Conservation (phyloP, 108 stramenopile genomes). For the Conticribra weissflogii region DNA sequence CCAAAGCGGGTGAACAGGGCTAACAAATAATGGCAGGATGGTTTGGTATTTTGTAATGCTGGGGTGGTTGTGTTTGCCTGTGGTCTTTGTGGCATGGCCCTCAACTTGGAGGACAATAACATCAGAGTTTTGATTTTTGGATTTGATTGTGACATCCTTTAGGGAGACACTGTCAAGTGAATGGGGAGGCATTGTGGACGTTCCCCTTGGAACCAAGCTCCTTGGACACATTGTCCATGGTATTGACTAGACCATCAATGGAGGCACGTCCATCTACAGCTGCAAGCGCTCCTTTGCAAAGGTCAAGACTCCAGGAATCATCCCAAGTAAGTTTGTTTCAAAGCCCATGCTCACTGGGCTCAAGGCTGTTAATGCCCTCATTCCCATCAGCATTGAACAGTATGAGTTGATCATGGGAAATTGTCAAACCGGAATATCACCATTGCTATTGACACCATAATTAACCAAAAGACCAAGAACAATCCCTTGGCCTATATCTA, state of each 20-base stretch:
- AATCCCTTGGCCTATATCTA: conserved; percentile 99
- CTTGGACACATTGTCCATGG: conserved; percentile 99
- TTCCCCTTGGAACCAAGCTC: conserved; percentile 96
- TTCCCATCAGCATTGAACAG: conserved; percentile 99
- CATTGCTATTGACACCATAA: conserved; percentile 99
- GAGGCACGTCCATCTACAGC: conserved; percentile 91
- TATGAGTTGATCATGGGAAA: conserved; percentile 97
- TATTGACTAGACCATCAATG: conserved; percentile 97
- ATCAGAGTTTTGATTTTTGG: conserved; percentile 99
- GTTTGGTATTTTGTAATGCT: too few relatives aligned
- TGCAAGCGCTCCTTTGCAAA: conserved; percentile 98
- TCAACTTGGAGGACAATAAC: conserved; percentile 99
- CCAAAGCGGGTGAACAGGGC: too few relatives aligned
- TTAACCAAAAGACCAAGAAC: conserved; percentile 99
- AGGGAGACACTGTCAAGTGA: conserved; percentile 99
- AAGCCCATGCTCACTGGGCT: conserved; percentile 99
- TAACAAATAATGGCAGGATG: too few relatives aligned
- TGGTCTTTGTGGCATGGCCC: conserved; percentile 98
- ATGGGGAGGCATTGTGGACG: conserved; percentile 99
- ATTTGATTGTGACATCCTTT: conserved; percentile 98
- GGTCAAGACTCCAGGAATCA: conserved; percentile 99
- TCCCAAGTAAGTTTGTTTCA: conserved; percentile 98
- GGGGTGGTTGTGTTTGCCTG: conserved; percentile 99
- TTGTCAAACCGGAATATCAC: conserved; percentile 99
- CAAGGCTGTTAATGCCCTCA: conserved; percentile 99